phyloP scores from a whole-genome alignment of 352 stramenopile species.

The Phytophthora brassicae region DNA sequence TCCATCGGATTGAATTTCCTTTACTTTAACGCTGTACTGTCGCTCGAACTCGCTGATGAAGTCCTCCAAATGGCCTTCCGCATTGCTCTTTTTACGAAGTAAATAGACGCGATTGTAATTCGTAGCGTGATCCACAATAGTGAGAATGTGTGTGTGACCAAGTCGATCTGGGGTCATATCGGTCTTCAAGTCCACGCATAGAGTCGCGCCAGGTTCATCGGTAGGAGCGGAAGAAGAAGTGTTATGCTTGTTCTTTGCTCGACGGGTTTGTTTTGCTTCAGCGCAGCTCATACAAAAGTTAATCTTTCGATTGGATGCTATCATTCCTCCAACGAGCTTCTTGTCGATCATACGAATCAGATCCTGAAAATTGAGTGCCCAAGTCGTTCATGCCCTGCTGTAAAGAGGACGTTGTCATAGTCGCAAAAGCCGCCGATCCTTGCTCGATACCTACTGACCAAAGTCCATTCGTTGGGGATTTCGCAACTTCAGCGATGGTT shows the following conservation, averaged over 20 bases:
- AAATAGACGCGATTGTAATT: conserved; percentile 9
- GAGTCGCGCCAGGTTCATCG: conserved; percentile 2
- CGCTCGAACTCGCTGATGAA: conserved; percentile 10
- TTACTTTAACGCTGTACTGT: background rate
- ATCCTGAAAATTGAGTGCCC: conserved; percentile 15
- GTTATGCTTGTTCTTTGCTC: conserved; percentile 6
- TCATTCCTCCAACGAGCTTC: background rate
- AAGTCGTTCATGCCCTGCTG: conserved; percentile 1
- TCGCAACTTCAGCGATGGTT: background rate
- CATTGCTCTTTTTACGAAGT: conserved; percentile 3
- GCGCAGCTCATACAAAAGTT: conserved; percentile 19
- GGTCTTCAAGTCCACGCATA: conserved; percentile 13
- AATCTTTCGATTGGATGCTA: background rate
- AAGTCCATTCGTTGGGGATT: background rate
- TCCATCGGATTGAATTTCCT: conserved; percentile 4
- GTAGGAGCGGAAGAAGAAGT: conserved; percentile 7
- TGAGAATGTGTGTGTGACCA: too few relatives aligned
- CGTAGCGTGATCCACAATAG: too few relatives aligned
- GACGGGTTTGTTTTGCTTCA: conserved; percentile 10
- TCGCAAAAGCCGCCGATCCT: background rate
- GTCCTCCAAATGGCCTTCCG: background rate
- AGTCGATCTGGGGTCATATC: too few relatives aligned
- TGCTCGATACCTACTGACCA: background rate
- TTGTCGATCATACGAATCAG: conserved; percentile 7
- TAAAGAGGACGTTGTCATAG: background rate